Evolutionary conservation across 148 eudicot species (phyloP).

Genomic region (Cornus florida): DNA sequence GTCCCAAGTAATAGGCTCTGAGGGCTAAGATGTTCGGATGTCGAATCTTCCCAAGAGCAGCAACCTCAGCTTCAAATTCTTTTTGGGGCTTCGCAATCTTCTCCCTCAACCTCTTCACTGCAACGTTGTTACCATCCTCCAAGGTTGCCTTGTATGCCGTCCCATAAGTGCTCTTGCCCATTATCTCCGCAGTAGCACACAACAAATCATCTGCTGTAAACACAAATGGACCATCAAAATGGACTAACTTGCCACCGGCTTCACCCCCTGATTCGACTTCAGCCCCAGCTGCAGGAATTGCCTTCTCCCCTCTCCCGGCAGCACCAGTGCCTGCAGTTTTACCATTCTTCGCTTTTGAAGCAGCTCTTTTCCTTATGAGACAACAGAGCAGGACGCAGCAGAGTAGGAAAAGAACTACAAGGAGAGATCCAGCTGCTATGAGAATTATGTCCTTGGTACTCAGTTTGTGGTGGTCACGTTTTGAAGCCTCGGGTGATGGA

Average conservation of each 20-base stretch:
- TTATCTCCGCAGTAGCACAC: constrained; percentile 86
- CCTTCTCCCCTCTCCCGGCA: constrained; percentile 15
- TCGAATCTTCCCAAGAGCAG: constrained; percentile 67
- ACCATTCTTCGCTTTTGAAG: constrained; percentile 24
- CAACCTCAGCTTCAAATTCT: constrained; percentile 82
- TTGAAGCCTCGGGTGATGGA: constrained; percentile 12
- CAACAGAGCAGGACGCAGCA: constrained; percentile 65
- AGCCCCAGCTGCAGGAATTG: constrained; percentile 29
- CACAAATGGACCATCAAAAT: constrained; percentile 81
- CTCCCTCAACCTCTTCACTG: constrained; percentile 90
- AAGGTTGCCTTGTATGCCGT: constrained; percentile 85
- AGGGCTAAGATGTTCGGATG: constrained; percentile 77
- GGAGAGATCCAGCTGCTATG: constrained; percentile 60
- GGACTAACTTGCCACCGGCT: constrained; percentile 79
- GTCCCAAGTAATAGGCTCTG: constrained; percentile 86
- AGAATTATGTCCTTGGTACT: constrained; percentile 66
- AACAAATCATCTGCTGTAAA: constrained; percentile 87
- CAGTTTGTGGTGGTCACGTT: constrained; percentile 26
- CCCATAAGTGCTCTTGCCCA: constrained; percentile 89
- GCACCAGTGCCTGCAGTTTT: constrained; percentile 12
- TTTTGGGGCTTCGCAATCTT: constrained; percentile 78
- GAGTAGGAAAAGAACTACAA: constrained; percentile 45
- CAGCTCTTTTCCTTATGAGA: constrained; percentile 59
- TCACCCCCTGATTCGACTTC: constrained; percentile 50
- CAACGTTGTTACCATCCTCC: constrained; percentile 80